Percentiles rank a stretch among this genome's conserved stretches.
phyloP scores from a whole-genome alignment of 805 yeast species.

The Ogataea methylovora region DNA sequence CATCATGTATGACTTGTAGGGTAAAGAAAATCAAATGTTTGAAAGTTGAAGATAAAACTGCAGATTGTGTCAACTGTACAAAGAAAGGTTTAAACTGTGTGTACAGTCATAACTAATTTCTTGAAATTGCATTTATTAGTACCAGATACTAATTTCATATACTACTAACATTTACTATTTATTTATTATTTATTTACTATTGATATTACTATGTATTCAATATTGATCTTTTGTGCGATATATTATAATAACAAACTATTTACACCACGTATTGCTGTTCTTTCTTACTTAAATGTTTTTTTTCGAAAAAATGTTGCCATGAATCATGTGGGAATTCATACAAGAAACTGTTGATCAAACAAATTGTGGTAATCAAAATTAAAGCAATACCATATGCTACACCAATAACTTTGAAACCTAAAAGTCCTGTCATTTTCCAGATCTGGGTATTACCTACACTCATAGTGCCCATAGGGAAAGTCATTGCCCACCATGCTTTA shows the following conservation, averaged over 20 bases:
- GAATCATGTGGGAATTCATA: slow-evolving; percentile 20
- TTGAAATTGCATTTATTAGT: too few species aligned
- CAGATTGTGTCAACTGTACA: slow-evolving; percentile 20
- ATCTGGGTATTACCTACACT: slow-evolving; percentile 50
- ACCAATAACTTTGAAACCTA: slow-evolving; percentile 55
- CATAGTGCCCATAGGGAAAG: slow-evolving; percentile 89
- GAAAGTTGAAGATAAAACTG: slow-evolving; percentile 16
- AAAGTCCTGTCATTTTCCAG: slow-evolving; percentile 37
- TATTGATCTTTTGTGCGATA: too few species aligned
- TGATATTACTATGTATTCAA: too few species aligned
- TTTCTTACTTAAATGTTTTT: too few species aligned
- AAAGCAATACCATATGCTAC: slow-evolving; percentile 52
- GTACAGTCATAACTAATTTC: too few species aligned
- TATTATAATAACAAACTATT: too few species aligned
- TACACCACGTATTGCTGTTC: too few species aligned
- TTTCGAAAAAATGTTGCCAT: background rate
- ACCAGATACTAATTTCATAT: too few species aligned
- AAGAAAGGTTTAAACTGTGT: slow-evolving; percentile 22
- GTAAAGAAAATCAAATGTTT: slow-evolving; percentile 27
- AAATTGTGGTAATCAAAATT: slow-evolving; percentile 35
- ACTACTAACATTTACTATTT: too few species aligned
- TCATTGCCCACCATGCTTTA: slow-evolving; percentile 71
- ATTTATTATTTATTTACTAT: too few species aligned
- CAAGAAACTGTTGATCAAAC: slow-evolving; percentile 30
- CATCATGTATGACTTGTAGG: slow-evolving; percentile 26